A percentile compares a stretch with the other conserved stretches of the same genome.
Evolutionary conservation across 2,329 filamentous ascomycete species (phyloP).

Genomic region (Xylaria multiplex): DNA sequence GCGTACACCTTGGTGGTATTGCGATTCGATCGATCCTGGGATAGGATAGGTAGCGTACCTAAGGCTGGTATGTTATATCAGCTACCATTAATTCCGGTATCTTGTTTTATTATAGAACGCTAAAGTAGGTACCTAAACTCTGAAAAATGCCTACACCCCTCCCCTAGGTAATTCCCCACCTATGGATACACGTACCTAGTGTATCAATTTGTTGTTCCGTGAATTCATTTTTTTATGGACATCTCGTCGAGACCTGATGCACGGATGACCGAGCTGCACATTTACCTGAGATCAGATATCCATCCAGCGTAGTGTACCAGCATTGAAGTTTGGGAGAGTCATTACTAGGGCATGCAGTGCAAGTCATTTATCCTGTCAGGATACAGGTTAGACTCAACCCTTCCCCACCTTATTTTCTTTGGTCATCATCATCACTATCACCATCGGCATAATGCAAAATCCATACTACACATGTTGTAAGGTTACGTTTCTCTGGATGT

Average conservation of each 20-base stretch:
- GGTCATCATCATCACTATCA: neutral
- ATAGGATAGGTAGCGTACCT: neutral
- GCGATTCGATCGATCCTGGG: neutral
- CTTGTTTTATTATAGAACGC: neutral
- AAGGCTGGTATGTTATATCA: too few species aligned
- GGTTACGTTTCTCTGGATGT: neutral
- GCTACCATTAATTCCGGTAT: neutral
- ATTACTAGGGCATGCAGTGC: too few species aligned
- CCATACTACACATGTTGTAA: neutral
- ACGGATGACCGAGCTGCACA: constrained; percentile 21
- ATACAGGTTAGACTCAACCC: neutral
- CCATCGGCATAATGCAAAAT: neutral
- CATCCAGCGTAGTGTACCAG: neutral
- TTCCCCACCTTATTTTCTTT: neutral
- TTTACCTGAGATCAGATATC: constrained; percentile 5
- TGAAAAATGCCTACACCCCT: too few species aligned
- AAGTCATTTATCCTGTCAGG: neutral
- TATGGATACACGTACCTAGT: too few species aligned
- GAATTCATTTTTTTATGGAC: constrained; percentile 12
- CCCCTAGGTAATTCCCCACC: too few species aligned
- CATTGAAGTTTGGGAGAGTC: neutral
- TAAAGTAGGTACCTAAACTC: too few species aligned
- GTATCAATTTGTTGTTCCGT: neutral
- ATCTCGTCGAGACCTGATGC: constrained; percentile 4
- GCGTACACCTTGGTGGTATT: neutral